Evolutionary conservation across 2,329 filamentous ascomycete genomes (phyloP).

Genomic region (Aspergillus flavus): DNA sequence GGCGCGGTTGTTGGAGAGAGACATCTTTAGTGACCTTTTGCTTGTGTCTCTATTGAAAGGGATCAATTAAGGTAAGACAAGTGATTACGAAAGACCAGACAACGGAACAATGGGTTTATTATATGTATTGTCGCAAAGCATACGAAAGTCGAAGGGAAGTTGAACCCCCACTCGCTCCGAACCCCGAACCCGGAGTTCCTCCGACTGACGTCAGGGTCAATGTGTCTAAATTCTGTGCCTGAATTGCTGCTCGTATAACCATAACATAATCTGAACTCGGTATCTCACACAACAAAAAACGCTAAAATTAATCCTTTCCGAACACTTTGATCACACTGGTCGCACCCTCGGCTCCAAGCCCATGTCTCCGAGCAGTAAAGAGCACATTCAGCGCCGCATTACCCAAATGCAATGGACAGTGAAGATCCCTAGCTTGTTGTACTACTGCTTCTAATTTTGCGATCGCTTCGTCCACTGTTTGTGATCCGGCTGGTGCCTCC

Average conservation of each 20-base stretch:
- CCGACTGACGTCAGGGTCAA: slow-evolving; percentile 14
- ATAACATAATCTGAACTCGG: not conserved
- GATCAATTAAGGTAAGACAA: not conserved
- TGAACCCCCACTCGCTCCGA: not conserved
- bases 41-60: slow-evolving; percentile 11
- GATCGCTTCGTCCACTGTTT: slow-evolving; percentile 42
- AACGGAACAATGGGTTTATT: not conserved
- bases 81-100: not conserved
- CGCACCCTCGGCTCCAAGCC: slow-evolving; percentile 32
- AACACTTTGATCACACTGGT: slow-evolving; percentile 38
- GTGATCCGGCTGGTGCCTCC: slow-evolving; percentile 33
- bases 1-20: slow-evolving; percentile 52
- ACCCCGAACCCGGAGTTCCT: slow-evolving; percentile 17
- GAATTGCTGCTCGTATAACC: not conserved
- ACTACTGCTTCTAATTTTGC: slow-evolving; percentile 44
- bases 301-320: slow-evolving; percentile 15
- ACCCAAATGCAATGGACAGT: slow-evolving; percentile 42
- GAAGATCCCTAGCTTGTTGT: slow-evolving; percentile 43
- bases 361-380: slow-evolving; percentile 34
- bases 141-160: not conserved
- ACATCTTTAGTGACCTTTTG: slow-evolving; percentile 41
- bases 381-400: slow-evolving; percentile 41
- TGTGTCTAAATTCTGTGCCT: not conserved
- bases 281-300: not conserved
- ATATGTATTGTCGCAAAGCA: not conserved